A percentile compares a stretch with the other conserved stretches of the same genome.
phyloP scores from a whole-genome alignment of 78 protist genomes.

The Chrysochromulina parva region DNA sequence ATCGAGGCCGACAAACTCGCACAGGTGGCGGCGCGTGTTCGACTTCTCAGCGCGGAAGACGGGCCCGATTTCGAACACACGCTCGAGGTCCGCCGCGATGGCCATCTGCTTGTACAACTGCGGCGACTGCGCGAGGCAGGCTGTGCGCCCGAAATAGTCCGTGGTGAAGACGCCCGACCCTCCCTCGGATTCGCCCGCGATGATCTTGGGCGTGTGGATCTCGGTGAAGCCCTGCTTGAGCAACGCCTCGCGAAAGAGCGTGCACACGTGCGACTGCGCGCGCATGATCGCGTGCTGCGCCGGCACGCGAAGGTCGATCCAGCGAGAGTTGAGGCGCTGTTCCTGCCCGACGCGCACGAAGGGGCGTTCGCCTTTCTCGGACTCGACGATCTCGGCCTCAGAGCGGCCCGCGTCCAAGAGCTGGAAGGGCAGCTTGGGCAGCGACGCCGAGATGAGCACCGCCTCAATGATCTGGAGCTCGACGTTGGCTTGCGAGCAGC shows the following conservation, averaged over 20 bases:
- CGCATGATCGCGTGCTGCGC: background rate
- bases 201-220: conserved; percentile 98
- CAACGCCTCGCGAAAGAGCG: conserved; percentile 25
- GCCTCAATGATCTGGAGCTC: background rate
- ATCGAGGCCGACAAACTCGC: conserved; percentile 98
- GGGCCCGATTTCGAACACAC: conserved; percentile 99
- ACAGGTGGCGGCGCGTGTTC: conserved; percentile 96
- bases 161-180: conserved; percentile 96
- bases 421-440: conserved; percentile 69
- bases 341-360: conserved; percentile 59
- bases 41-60: conserved; percentile 97
- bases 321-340: conserved; percentile 83
- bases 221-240: conserved; percentile 77
- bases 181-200: conserved; percentile 89
- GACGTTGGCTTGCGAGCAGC: background rate
- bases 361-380: background rate
- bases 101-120: conserved; percentile 99
- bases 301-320: conserved; percentile 84
- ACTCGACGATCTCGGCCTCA: conserved; percentile 33
- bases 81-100: conserved; percentile 85
- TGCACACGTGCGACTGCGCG: background rate
- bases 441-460: background rate
- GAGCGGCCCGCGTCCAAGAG: conserved; percentile 77
- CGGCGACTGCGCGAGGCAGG: conserved; percentile 96
- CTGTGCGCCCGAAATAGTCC: conserved; percentile 78